These are phyloP conservation scores for Lobosporangium transversale DNA, from an alignment of 192 early-diverging fungal genomes.

Conservation along the genomic window DNA sequence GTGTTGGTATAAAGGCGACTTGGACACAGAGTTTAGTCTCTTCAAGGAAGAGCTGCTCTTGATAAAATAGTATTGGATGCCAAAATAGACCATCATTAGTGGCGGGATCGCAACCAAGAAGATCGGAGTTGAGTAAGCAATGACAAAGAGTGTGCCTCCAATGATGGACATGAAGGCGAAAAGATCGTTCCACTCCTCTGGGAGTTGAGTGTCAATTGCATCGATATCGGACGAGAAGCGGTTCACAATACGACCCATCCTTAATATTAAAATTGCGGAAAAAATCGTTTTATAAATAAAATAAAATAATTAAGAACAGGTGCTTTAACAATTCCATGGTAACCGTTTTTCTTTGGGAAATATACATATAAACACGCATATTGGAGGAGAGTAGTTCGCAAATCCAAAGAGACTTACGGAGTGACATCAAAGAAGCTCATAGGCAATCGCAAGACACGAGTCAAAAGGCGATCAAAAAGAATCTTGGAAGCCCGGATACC, in stretches of 20 bases:
- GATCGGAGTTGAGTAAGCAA: conserved; percentile 55
- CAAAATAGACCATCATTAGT: conserved; percentile 54
- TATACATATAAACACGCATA: conserved; percentile 48
- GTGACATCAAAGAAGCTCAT: conserved; percentile 83
- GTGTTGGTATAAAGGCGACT: conserved; percentile 81
- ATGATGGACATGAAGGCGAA: conserved; percentile 44
- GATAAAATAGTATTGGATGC: conserved; percentile 70
- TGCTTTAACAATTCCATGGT: too few relatives aligned
- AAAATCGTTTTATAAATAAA: conserved; percentile 13
- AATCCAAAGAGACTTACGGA: conserved; percentile 55
- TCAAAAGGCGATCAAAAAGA: conserved; percentile 43
- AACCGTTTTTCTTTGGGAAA: conserved; percentile 62
- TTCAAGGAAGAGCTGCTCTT: conserved; percentile 80
- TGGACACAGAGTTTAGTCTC: conserved; percentile 82
- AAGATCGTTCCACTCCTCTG: conserved; percentile 55
- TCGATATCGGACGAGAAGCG: conserved; percentile 91
- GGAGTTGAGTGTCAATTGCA: conserved; percentile 73
- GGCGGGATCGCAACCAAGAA: conserved; percentile 63
- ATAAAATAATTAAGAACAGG: too few relatives aligned
- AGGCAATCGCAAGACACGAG: conserved; percentile 56
- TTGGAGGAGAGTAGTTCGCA: background rate
- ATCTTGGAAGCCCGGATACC: conserved; percentile 51
- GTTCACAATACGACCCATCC: conserved; percentile 86
- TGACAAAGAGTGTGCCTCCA: conserved; percentile 51
- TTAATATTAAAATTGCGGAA: conserved; percentile 55